A percentile compares a stretch with the other conserved stretches of the same genome.
phyloP scores from a whole-genome alignment of 495 filamentous ascomycete species.

The Glutinoglossum americanum region DNA sequence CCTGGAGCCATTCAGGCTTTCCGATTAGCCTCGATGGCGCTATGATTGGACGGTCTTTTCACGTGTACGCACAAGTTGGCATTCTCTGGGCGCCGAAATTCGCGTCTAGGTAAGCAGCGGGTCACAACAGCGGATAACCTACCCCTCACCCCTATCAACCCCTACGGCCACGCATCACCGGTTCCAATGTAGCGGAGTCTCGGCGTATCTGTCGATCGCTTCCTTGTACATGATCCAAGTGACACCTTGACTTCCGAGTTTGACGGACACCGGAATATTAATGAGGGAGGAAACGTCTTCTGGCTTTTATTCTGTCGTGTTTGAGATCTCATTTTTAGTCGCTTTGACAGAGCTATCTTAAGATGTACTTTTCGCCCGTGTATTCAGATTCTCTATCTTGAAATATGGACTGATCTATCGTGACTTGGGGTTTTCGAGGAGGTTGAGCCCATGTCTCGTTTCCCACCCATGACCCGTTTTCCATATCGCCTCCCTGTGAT shows the following conservation, averaged over 20 bases:
- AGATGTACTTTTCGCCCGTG: no score
- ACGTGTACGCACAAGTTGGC: no score
- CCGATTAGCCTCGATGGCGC: background rate
- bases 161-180: background rate
- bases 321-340: no score
- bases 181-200: background rate
- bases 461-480: background rate
- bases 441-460: background rate
- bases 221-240: background rate
- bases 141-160: background rate
- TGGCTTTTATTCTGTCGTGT: no score
- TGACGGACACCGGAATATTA: no score
- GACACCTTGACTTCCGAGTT: no score
- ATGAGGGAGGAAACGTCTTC: no score
- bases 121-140: background rate
- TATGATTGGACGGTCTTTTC: background rate
- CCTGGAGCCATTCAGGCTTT: background rate
- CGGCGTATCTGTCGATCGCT: background rate
- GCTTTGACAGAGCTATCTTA: no score
- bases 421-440: no score
- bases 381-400: no score
- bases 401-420: background rate
- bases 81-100: background rate
- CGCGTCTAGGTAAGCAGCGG: background rate
- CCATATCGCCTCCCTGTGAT: background rate